These are phyloP conservation scores for Ceratocystis albifundus DNA, from an alignment of 2,329 filamentous ascomycete genomes.

Conservation along the genomic window DNA sequence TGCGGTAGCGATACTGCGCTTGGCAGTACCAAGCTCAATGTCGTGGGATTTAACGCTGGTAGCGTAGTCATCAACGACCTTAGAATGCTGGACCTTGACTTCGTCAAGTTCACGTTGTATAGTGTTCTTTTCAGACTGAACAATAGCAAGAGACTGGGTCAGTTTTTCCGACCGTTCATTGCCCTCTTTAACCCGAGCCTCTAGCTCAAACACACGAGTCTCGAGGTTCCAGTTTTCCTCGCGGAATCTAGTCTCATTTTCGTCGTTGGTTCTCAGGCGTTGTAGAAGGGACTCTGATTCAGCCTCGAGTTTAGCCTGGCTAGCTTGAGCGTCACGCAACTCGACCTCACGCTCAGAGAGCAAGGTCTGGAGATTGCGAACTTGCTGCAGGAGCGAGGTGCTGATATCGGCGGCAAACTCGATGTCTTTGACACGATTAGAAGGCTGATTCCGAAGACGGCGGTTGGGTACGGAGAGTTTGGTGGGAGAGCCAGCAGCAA, in stretches of 20 bases:
- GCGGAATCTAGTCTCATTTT: constrained; percentile 92
- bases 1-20: constrained; percentile 64
- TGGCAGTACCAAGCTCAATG: constrained; percentile 72
- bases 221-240: constrained; percentile 98
- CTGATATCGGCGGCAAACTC: constrained; percentile 98
- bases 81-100: constrained; percentile 66
- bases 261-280: constrained; percentile 70
- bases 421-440: constrained; percentile 84
- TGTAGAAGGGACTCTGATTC: constrained; percentile 71
- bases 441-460: constrained; percentile 79
- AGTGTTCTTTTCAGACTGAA: constrained; percentile 62
- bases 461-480: constrained; percentile 76
- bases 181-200: constrained; percentile 60
- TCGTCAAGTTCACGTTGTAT: constrained; percentile 85
- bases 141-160: constrained; percentile 55
- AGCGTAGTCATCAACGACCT: constrained; percentile 68
- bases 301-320: constrained; percentile 68
- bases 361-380: constrained; percentile 76
- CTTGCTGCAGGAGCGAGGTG: constrained; percentile 84
- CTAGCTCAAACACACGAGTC: constrained; percentile 76
- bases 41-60: constrained; percentile 72
- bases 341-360: constrained; percentile 81
- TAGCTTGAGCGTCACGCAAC: constrained; percentile 51
- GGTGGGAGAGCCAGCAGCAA: constrained; percentile 73
- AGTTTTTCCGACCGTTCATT: constrained; percentile 75